Percentiles rank a stretch among this genome's conserved stretches.
Conservation (phyloP, 768 basidiomycete genomes). For the Amanita phalloides region DNA sequence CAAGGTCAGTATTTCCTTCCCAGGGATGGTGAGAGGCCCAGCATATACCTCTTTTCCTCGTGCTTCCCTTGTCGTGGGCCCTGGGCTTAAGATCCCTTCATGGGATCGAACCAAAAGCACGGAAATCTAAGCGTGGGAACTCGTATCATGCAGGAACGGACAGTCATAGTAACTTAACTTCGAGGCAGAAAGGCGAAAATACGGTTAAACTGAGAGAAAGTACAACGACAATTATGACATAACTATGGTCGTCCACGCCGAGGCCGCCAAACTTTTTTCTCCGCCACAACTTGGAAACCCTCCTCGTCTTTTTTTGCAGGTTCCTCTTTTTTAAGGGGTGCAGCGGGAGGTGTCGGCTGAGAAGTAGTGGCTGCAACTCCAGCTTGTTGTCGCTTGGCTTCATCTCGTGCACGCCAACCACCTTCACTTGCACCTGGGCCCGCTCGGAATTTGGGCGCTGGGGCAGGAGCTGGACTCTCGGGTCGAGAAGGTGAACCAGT, state of each 20-base stretch:
- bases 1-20: too few relatives aligned
- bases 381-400: slow-evolving; percentile 24
- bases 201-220: background rate
- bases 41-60: too few relatives aligned
- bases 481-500: slow-evolving; percentile 31
- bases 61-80: too few relatives aligned
- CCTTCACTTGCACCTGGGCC: slow-evolving; percentile 32
- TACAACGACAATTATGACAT: background rate
- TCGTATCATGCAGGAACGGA: too few relatives aligned
- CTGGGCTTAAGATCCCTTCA: too few relatives aligned
- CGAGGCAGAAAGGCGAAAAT: too few relatives aligned
- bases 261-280: slow-evolving; percentile 16
- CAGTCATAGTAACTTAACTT: too few relatives aligned
- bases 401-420: slow-evolving; percentile 53
- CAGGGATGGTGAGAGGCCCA: too few relatives aligned
- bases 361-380: slow-evolving; percentile 11
- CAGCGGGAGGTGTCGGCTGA: slow-evolving; percentile 16
- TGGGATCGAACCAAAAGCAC: too few relatives aligned
- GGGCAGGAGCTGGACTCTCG: slow-evolving; percentile 43
- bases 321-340: slow-evolving; percentile 30
- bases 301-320: slow-evolving; percentile 47
- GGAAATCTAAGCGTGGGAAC: too few relatives aligned
- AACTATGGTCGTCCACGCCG: background rate
- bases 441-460: slow-evolving; percentile 32
- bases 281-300: slow-evolving; percentile 55